These are phyloP conservation scores for Sclerotinia glacialis DNA, from an alignment of 2,329 filamentous ascomycete species.

Conservation along the genomic window DNA sequence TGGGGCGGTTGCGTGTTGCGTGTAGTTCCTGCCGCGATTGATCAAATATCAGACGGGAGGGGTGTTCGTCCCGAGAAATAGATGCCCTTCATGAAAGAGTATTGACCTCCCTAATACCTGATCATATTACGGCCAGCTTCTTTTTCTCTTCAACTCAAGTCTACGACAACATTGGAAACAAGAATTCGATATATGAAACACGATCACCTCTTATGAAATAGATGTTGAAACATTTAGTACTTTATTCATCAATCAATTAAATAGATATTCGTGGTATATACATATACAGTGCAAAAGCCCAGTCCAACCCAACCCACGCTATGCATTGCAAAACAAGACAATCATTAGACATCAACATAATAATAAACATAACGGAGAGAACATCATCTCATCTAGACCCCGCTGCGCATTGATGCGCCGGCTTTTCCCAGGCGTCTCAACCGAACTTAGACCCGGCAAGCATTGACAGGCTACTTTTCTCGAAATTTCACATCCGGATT, in stretches of 20 bases:
- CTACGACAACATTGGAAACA: neutral
- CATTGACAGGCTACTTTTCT: too few species aligned
- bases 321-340: slow-evolving; percentile 3
- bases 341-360: neutral
- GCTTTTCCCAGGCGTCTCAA: neutral
- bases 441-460: neutral
- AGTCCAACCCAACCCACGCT: neutral
- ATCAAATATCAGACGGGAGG: neutral
- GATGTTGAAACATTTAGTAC: neutral
- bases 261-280: neutral
- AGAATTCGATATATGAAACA: neutral
- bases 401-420: too few species aligned
- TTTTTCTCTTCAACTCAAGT: neutral
- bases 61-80: neutral
- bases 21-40: neutral
- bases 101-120: too few species aligned
- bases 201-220: too few species aligned
- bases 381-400: neutral
- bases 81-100: neutral
- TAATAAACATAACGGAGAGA: neutral
- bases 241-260: slow-evolving; percentile 13
- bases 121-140: neutral
- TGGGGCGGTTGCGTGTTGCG: too few species aligned
- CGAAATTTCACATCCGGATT: too few species aligned
- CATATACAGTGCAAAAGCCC: neutral